Evolutionary conservation across 495 filamentous ascomycete species (phyloP), one percentile per base, ranked within the genome.

Genomic region (Penicillium argentinense): DNA sequence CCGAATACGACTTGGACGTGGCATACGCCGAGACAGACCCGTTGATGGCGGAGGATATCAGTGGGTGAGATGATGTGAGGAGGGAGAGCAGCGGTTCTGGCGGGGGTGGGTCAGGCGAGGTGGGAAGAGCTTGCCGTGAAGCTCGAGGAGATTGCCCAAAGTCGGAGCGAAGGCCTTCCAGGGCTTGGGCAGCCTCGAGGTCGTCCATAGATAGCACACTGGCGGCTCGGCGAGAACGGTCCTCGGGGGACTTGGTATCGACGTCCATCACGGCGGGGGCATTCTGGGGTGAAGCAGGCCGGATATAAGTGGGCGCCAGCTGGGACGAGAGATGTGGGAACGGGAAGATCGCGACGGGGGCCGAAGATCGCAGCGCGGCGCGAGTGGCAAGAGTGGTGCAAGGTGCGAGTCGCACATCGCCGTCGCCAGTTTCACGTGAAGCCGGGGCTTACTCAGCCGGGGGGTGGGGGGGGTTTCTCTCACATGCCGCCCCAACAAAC

Each of bases 151-250:
- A 71, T 42, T 62, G 59, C 41, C 60, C 66, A 37, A 59, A 68
- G 27, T 70, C 66, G 58, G 88, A 83, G 65, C 88, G 82, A 42
- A 97, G 76, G 45, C 89, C 87, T 26, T 87, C 86, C 16, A 97
- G 67, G 9, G 91, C 90, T 69, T 96, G 89, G 23, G 90, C 91
- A 21, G 90, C 91, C 59, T 95, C 86, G 11, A 88, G 82, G 60
- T 97, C 90, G 56, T 96, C 90, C 53, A 92, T 81, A 36, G 83
- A 89, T 32, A 87, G 45, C 23, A 73, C 71, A 55, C 72, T 75
- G 40, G 70, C 63, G 24, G 70, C 70, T 53, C 71, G 67, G 59
- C 65, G 69, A 51, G 64, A 63, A 18, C 72, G 69, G 53, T 74
- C 70, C 28, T 72, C 68, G n/a, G 54, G 42, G 23, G 54, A 43